Base-by-base conservation (phyloP, 1,139 yeast species). In the Yamadazyma atmosphaerica region DNA sequence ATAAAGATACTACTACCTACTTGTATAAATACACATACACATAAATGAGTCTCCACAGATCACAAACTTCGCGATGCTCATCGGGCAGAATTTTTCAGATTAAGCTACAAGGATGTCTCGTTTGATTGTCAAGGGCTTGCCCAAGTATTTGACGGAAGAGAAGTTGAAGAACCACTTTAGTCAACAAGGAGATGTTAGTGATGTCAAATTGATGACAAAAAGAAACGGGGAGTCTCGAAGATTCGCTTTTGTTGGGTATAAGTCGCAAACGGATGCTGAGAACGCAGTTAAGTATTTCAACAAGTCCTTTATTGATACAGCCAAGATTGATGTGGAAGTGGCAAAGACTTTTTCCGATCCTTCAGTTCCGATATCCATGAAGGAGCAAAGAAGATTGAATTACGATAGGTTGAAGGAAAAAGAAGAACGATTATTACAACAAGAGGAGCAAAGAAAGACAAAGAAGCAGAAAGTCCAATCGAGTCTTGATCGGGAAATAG, bases 111-210 rank as follows among this genome's bases (percentile, higher is more conserved):
- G 32, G 8, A 84, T 84, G 96, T 90, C 98, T 29, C 85, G 99
- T 63, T 75, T 94, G 42, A 92, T 92, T 52, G 96, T 94, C n/a
- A 94, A 88, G 61, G 95, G 95, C 33, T 72, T 92, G 42, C 98
- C 99, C 17, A 69, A 73, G 46, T 86, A 86, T 57, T 76, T 81
- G 44, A 80, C 83, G 1, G 98, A 92, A 56, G 89, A 79, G 2
- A 81, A 85, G 49, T 67, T 92, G 43, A 72, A 74, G 45, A 77
- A 75, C 19, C 92, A 84, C 57, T 92, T 92, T 57, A 60, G 73
- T 25, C 70, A 77, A 46, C 70, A 81, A 49, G 80, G 80, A 36
- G 67, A 72, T 44, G 87, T 89, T 21, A 87, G 98, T 1, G 98
- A 92, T 72, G 92, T 87, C 33, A 88, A 86, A 60, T 70, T 92